phyloP scores from a whole-genome alignment of 2,329 filamentous ascomycete genomes.

The Curvularia sp. region DNA sequence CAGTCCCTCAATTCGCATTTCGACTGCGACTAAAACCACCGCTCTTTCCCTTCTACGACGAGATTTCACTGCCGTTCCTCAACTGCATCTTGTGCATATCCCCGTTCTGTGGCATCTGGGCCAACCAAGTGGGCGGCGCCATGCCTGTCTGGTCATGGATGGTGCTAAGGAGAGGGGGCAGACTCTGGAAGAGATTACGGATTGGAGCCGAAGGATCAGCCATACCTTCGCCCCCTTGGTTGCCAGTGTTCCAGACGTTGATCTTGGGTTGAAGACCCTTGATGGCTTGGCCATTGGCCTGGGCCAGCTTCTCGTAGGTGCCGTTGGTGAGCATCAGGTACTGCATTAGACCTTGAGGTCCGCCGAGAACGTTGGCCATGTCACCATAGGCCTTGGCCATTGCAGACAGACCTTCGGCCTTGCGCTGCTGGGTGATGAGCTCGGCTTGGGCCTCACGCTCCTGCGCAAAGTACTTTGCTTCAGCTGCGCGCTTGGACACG shows the following conservation, averaged over 20 bases:
- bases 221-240: conserved; percentile 51
- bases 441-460: conserved; percentile 66
- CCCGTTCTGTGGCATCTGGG: conserved; percentile 56
- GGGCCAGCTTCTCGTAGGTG: conserved; percentile 77
- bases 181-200: conserved; percentile 81
- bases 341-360: conserved; percentile 77
- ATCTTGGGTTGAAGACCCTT: conserved; percentile 86
- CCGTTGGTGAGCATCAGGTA: conserved; percentile 89
- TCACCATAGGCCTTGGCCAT: conserved; percentile 83
- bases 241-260: conserved; percentile 85
- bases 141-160: conserved; percentile 92
- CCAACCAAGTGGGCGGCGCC: conserved; percentile 75
- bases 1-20: background rate
- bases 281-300: conserved; percentile 78
- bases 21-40: background rate
- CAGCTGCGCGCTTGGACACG: conserved; percentile 53
- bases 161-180: conserved; percentile 82
- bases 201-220: conserved; percentile 69
- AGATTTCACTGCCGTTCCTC: conserved; percentile 37
- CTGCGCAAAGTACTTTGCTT: conserved; percentile 50
- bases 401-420: conserved; percentile 77
- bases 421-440: conserved; percentile 68
- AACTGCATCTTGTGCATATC: conserved; percentile 32
- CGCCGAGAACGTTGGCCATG: conserved; percentile 75
- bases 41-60: conserved; percentile 9